These are phyloP conservation scores for Spizellomyces punctatus DNA, from an alignment of 192 early-diverging fungal genomes.

Conservation along the genomic window DNA sequence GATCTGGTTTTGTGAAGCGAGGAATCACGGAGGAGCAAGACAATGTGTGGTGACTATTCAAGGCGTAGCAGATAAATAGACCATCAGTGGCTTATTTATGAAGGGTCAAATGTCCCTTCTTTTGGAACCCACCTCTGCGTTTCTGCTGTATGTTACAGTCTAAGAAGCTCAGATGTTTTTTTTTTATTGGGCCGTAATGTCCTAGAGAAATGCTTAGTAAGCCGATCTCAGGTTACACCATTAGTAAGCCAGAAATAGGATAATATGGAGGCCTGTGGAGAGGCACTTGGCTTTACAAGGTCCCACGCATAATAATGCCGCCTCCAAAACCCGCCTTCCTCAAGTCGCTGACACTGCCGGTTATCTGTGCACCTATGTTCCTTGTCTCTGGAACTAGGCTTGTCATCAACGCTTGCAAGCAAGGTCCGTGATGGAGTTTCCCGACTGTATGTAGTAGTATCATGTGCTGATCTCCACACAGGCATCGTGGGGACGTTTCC, in stretches of 20 bases:
- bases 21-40: constrained; percentile 33
- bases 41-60: constrained; percentile 37
- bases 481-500: constrained; percentile 38
- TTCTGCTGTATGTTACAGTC: no score
- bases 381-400: constrained; percentile 31
- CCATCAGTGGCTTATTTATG: neutral
- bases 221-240: no score
- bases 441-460: neutral
- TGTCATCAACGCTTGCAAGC: constrained; percentile 27
- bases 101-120: no score
- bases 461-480: neutral
- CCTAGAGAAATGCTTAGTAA: no score
- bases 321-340: neutral
- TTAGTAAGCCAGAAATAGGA: no score
- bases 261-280: no score
- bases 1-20: constrained; percentile 45
- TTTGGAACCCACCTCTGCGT: no score
- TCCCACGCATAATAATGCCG: neutral
- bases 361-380: constrained; percentile 39
- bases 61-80: constrained; percentile 17
- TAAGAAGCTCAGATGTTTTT: no score
- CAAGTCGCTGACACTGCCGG: constrained; percentile 14
- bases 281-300: no score
- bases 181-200: no score
- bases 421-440: neutral